A percentile compares a stretch with the other conserved stretches of the same genome.
Evolutionary conservation across 2,329 filamentous ascomycete genomes (phyloP).

Genomic region (Ophiostoma ips): DNA sequence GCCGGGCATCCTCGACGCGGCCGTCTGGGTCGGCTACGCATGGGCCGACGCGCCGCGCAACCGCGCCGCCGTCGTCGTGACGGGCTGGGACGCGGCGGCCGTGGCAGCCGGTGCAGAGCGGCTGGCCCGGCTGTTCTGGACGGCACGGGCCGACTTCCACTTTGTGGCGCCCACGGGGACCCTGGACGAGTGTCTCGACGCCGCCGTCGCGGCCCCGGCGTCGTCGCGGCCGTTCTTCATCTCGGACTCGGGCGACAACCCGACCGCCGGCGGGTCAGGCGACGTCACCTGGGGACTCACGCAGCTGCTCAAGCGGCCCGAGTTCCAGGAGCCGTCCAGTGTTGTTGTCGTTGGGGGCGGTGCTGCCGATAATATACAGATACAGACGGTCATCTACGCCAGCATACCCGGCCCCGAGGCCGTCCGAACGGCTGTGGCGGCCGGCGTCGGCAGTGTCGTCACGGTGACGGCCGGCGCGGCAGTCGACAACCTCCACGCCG

Average conservation of each 20-base stretch:
- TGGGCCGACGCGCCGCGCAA: slow-evolving; percentile 43
- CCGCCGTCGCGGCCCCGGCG: slow-evolving; percentile 25
- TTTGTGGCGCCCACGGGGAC: slow-evolving; percentile 38
- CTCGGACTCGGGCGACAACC: slow-evolving; percentile 42
- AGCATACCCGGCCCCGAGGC: slow-evolving; percentile 35
- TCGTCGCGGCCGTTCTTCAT: slow-evolving; percentile 34
- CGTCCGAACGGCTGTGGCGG: slow-evolving; percentile 26
- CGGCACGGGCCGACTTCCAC: slow-evolving; percentile 29
- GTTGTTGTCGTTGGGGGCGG: not conserved
- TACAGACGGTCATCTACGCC: slow-evolving; percentile 35
- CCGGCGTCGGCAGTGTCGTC: slow-evolving; percentile 31
- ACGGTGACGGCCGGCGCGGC: slow-evolving; percentile 38
- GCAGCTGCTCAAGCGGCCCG: slow-evolving; percentile 28
- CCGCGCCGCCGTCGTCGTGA: slow-evolving; percentile 34
- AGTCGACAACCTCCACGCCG: slow-evolving; percentile 32
- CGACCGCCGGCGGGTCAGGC: slow-evolving; percentile 39
- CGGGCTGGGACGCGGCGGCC: slow-evolving; percentile 31
- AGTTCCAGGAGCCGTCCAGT: slow-evolving; percentile 22
- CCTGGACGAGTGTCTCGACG: slow-evolving; percentile 31
- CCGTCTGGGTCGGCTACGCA: slow-evolving; percentile 41
- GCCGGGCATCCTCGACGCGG: slow-evolving; percentile 33
- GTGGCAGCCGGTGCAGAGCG: slow-evolving; percentile 28
- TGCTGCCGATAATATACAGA: no score
- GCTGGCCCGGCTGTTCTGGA: slow-evolving; percentile 34
- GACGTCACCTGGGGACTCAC: slow-evolving; percentile 39